Evolutionary conservation across 78 protist species (phyloP).

Genomic region (Dictyostelium intermedium): DNA sequence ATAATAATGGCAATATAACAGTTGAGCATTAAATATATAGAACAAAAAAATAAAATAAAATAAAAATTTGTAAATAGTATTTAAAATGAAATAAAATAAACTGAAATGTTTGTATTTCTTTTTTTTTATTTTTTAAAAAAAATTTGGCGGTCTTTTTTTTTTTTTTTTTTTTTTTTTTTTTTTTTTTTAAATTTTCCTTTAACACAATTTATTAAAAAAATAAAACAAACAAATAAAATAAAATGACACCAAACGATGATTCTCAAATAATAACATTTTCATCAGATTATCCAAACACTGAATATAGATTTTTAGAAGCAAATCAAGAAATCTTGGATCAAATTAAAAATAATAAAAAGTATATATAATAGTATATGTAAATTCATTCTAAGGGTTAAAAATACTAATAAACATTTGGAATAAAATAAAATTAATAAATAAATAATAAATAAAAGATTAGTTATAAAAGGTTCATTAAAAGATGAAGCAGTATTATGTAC

Average conservation of each 20-base stretch:
- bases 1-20: not conserved
- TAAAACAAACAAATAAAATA: not conserved
- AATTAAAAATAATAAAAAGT: conserved; percentile 22
- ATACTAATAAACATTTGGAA: no score
- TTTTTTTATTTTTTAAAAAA: not conserved
- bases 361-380: no score
- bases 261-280: not conserved
- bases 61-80: not conserved
- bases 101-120: not conserved
- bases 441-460: not conserved
- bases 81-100: not conserved
- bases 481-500: conserved; percentile 75
- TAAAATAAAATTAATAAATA: not conserved
- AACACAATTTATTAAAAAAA: not conserved
- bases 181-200: not conserved
- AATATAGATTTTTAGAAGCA: conserved; percentile 31
- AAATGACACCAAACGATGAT: not conserved
- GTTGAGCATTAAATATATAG: not conserved
- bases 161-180: not conserved
- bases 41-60: not conserved
- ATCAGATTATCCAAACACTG: conserved; percentile 2
- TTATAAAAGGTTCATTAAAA: conserved; percentile 31
- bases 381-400: no score
- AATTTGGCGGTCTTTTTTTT: not conserved
- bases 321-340: conserved; percentile 44